Base-by-base conservation (phyloP, 305 asterid species). In the Fraxinus sp. region DNA sequence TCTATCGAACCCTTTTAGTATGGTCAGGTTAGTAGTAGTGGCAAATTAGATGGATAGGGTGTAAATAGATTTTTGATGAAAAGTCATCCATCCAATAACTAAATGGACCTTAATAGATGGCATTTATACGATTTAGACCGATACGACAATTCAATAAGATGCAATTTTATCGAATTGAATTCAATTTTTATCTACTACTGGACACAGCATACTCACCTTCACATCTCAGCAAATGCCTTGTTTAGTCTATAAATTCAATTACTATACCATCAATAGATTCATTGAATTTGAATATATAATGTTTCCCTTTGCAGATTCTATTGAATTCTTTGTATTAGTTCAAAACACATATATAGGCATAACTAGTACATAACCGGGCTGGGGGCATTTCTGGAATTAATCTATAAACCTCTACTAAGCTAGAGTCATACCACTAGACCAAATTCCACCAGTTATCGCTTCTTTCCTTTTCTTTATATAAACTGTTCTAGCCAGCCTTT, bases 381-480 rank as follows among this genome's bases (percentile, higher is more conserved):
- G 57, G 10, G 26, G 22, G 78, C 76, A 82, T 82, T 77, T 55
- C 59, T 41, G 55, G 62, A 68, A 82, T 77, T 80, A 80, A 76
- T 76, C 84, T 81, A 33, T 64, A 80, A 76, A 81, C 36, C 71
- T 81, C 41, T 0, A 57, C 57, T 24, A 76, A 64, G 84, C 84
- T 52, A 80, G 78, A 80, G 55, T 80, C 83, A 80, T 80, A 80
- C 78, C 73, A 80, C 73, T 80, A 80, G 78, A 80, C 79, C 83
- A 72, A 49, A 7, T 80, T 77, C 83, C 83, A 18, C 70, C 11
- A 18, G 28, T 59, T 59, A n/a, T 24, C 26, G 26, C 39, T 30
- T 77, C 37, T 57, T 66, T 39, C 46, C 11, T n/a, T 77, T 36
- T 76, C 13, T 52, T 4, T 57, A 18, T 57, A 16, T n/a, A 24